phyloP scores from a whole-genome alignment of 2,329 filamentous ascomycete genomes.

The Annulohypoxylon truncatum region DNA sequence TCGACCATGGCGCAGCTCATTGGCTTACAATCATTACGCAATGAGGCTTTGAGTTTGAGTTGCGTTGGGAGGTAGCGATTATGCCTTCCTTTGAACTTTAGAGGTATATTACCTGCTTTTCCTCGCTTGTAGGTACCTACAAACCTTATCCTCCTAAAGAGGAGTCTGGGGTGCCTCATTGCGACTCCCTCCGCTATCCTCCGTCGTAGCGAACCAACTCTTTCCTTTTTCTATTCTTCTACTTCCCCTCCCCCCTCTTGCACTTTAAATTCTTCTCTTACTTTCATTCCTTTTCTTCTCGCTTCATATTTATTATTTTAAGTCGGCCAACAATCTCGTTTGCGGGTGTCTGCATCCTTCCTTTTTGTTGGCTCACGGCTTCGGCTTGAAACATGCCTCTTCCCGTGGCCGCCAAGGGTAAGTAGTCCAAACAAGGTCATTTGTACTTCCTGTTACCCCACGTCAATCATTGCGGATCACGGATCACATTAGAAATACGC shows the following conservation, averaged over 20 bases:
- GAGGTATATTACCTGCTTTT: slow-evolving; percentile 1
- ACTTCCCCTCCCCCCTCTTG: slow-evolving; percentile 4
- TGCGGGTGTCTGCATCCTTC: slow-evolving; percentile 9
- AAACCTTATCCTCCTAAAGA: slow-evolving; percentile 27
- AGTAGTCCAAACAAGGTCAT: slow-evolving; percentile 41
- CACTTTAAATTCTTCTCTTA: slow-evolving; percentile 3
- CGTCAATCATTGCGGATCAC: slow-evolving; percentile 36
- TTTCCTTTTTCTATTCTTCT: slow-evolving; percentile 9
- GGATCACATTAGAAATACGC: slow-evolving; percentile 35
- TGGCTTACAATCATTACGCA: slow-evolving; percentile 35
- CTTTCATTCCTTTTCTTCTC: slow-evolving; percentile 4
- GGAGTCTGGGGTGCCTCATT: slow-evolving; percentile 18
- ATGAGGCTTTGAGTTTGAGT: slow-evolving; percentile 33
- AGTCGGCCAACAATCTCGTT: slow-evolving; percentile 6
- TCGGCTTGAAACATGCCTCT: slow-evolving; percentile 50
- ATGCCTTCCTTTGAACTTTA: slow-evolving; percentile 16
- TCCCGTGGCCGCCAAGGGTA: slow-evolving; percentile 54
- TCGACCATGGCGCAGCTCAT: slow-evolving; percentile 19
- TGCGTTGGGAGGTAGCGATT: slow-evolving; percentile 26
- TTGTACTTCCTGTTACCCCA: slow-evolving; percentile 41
- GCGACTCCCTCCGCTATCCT: slow-evolving; percentile 12
- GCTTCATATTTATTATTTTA: neutral
- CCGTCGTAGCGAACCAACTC: slow-evolving; percentile 20
- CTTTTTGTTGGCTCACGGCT: slow-evolving; percentile 15
- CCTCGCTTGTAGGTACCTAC: slow-evolving; percentile 7